phyloP scores from a whole-genome alignment of 805 yeast genomes.

The Cyberlindnera petersonii region DNA sequence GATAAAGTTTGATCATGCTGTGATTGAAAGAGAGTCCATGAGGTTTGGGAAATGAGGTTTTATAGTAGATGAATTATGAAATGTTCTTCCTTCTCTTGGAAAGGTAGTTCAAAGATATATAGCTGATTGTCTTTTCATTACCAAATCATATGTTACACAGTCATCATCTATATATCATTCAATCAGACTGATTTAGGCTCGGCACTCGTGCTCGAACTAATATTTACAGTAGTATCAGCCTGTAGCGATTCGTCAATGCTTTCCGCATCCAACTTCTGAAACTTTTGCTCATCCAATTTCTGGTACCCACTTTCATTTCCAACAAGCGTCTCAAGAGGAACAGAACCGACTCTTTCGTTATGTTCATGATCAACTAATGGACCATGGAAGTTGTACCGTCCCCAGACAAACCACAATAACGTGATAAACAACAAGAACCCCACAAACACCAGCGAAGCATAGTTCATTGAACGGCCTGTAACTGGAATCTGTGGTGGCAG shows the following conservation, averaged over 20 bases:
- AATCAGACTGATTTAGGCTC: neutral
- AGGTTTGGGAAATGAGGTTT: slow-evolving; percentile 36
- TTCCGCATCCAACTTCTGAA: slow-evolving; percentile 21
- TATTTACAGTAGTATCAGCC: slow-evolving; percentile 4
- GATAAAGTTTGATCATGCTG: slow-evolving; percentile 60
- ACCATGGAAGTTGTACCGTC: slow-evolving; percentile 56
- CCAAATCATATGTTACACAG: neutral
- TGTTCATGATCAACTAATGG: slow-evolving; percentile 41
- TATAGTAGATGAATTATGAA: too few species aligned
- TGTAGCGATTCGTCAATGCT: slow-evolving; percentile 10
- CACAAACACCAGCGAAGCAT: slow-evolving; percentile 59
- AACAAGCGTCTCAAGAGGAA: slow-evolving; percentile 16
- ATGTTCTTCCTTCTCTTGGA: too few species aligned
- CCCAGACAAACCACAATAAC: slow-evolving; percentile 55
- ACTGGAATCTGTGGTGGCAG: slow-evolving; percentile 65
- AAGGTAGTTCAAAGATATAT: neutral
- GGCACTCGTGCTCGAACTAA: neutral
- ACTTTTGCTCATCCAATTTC: slow-evolving; percentile 23
- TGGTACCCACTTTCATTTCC: slow-evolving; percentile 15
- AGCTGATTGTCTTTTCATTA: neutral
- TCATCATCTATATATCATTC: neutral
- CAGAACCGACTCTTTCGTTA: slow-evolving; percentile 22
- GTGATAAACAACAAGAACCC: slow-evolving; percentile 46
- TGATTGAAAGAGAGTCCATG: slow-evolving; percentile 50
- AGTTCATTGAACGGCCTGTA: slow-evolving; percentile 38